phyloP scores from a whole-genome alignment of 2,329 filamentous ascomycete genomes.

The Ophiocordyceps camponoti-saundersi region DNA sequence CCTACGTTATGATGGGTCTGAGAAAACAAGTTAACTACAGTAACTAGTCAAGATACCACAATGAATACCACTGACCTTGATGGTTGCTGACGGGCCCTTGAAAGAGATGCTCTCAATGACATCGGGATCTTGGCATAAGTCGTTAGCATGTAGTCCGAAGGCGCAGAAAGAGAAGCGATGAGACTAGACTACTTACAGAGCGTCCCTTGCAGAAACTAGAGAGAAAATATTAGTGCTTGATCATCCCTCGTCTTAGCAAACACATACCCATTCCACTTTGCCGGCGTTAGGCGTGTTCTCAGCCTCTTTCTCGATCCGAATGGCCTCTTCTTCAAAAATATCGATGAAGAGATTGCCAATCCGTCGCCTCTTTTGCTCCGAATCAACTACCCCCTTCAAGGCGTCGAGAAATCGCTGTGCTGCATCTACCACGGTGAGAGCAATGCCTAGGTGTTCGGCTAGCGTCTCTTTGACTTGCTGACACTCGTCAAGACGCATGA shows the following conservation, averaged over 20 bases:
- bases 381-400: conserved; percentile 59
- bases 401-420: conserved; percentile 59
- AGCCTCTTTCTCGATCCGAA: conserved; percentile 51
- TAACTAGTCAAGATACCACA: background rate
- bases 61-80: conserved; percentile 17
- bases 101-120: conserved; percentile 31
- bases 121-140: conserved; percentile 4
- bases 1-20: conserved; percentile 43
- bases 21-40: background rate
- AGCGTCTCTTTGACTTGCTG: conserved; percentile 67
- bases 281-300: conserved; percentile 50
- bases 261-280: conserved; percentile 46
- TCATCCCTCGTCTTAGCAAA: background rate
- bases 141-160: background rate
- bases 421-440: conserved; percentile 75
- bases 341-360: conserved; percentile 55
- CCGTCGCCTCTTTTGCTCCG: conserved; percentile 78
- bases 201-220: conserved; percentile 64
- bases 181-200: conserved; percentile 30
- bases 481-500: conserved; percentile 75
- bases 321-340: conserved; percentile 65
- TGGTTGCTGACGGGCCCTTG: conserved; percentile 31
- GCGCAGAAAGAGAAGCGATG: background rate
- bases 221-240: background rate
- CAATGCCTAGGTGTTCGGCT: conserved; percentile 66